phyloP scores from a whole-genome alignment of 1,284 basidiomycete genomes.

The Apiotrichum domesticum region DNA sequence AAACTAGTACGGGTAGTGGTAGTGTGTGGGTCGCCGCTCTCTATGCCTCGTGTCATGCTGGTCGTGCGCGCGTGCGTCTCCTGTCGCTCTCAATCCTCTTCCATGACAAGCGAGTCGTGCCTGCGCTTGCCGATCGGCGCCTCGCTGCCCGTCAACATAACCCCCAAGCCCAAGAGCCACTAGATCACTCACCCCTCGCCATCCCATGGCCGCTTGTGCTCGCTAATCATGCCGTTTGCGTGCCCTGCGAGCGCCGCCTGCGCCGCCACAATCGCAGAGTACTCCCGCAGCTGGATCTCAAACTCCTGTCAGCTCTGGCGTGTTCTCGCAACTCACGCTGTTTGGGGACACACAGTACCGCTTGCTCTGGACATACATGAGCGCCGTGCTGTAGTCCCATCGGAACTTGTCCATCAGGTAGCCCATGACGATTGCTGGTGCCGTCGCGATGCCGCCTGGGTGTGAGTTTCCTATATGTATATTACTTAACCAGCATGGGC shows the following conservation, averaged over 20 bases:
- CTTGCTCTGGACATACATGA: conserved; percentile 78
- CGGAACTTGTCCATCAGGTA: conserved; percentile 80
- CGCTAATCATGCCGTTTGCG: conserved; percentile 5
- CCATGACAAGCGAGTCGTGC: background rate
- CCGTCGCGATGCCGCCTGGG: conserved; percentile 75
- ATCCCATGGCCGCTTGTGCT: conserved; percentile 19
- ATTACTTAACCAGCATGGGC: background rate
- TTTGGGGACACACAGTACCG: conserved; percentile 86
- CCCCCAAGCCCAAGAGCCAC: background rate
- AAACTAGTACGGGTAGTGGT: no score
- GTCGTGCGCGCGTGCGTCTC: no score
- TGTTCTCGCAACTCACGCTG: conserved; percentile 48
- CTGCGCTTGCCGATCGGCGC: background rate
- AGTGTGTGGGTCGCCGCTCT: no score
- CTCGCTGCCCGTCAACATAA: background rate
- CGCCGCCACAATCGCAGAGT: conserved; percentile 66
- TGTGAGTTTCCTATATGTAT: conserved; percentile 1
- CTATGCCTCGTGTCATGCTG: no score
- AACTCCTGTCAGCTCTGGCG: conserved; percentile 52
- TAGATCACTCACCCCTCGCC: conserved; percentile 8
- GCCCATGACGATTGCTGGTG: conserved; percentile 83
- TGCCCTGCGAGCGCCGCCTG: conserved; percentile 25
- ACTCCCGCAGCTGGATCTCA: conserved; percentile 82
- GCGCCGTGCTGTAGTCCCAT: conserved; percentile 68
- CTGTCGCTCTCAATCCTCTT: background rate